These are phyloP conservation scores for Candida sp. DNA, from an alignment of 1,139 yeast genomes.

Conservation along the genomic window DNA sequence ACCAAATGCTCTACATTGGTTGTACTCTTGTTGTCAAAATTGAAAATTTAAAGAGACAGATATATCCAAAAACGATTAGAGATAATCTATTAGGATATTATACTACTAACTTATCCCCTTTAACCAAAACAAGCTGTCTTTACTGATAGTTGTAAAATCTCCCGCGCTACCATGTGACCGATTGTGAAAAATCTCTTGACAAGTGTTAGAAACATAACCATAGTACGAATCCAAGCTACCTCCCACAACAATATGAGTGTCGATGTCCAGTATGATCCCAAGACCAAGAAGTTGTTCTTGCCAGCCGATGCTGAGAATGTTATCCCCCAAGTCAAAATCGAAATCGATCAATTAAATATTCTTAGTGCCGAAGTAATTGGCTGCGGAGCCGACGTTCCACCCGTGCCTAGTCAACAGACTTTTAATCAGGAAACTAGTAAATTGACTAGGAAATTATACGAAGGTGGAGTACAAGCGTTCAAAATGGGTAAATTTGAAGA, in stretches of 20 bases:
- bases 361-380: conserved; percentile 58
- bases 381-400: conserved; percentile 65
- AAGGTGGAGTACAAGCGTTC: conserved; percentile 64
- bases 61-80: too few relatives aligned
- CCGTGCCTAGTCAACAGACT: conserved; percentile 52
- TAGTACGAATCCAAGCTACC: background rate
- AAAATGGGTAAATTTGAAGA: conserved; percentile 63
- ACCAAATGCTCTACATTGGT: too few relatives aligned
- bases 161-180: background rate
- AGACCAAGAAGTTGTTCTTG: conserved; percentile 22
- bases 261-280: conserved; percentile 19
- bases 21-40: too few relatives aligned
- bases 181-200: background rate
- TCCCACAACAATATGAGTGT: conserved; percentile 2
- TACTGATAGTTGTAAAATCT: too few relatives aligned
- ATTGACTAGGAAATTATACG: conserved; percentile 72
- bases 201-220: background rate
- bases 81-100: too few relatives aligned
- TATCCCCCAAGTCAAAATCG: conserved; percentile 36
- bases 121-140: too few relatives aligned
- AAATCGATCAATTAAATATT: conserved; percentile 61
- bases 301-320: conserved; percentile 18
- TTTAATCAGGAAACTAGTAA: conserved; percentile 58
- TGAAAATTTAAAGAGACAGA: too few relatives aligned
- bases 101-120: too few relatives aligned